Percentiles rank a stretch among this genome's conserved stretches.
Conservation (phyloP, 2,329 filamentous ascomycete species). For the Tolypocladium inflatum region DNA sequence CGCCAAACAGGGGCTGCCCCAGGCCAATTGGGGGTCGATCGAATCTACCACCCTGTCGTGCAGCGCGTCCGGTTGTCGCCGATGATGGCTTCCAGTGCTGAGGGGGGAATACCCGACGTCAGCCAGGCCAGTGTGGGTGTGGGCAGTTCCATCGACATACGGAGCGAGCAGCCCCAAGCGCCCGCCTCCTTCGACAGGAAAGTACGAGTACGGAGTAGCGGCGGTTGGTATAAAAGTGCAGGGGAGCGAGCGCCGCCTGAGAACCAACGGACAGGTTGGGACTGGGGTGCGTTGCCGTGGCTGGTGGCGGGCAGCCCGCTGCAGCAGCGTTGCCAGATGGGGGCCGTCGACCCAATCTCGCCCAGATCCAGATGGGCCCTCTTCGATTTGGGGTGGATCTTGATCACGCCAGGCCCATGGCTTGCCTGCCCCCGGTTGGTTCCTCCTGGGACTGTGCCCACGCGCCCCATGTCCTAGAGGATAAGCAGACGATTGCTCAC, state of each 20-base stretch:
- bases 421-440: background rate
- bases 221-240: background rate
- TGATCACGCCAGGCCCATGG: slow-evolving; percentile 9
- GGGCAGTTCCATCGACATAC: background rate
- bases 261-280: background rate
- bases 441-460: background rate
- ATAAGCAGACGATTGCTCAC: background rate
- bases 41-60: background rate
- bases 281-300: background rate
- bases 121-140: background rate
- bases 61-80: background rate
- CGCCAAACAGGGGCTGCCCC: background rate
- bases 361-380: slow-evolving; percentile 10
- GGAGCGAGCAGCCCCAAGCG: background rate
- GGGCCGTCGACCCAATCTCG: slow-evolving; percentile 10
- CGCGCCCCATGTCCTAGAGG: background rate
- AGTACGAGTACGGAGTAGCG: background rate
- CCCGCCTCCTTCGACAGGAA: background rate
- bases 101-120: background rate
- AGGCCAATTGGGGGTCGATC: background rate
- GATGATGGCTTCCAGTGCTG: background rate
- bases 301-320: background rate
- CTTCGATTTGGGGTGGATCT: slow-evolving; percentile 7
- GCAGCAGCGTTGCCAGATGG: background rate
- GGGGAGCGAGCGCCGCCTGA: background rate